These are phyloP conservation scores for Coprinopsis marcescibilis DNA, from an alignment of 768 basidiomycete species.

Conservation along the genomic window DNA sequence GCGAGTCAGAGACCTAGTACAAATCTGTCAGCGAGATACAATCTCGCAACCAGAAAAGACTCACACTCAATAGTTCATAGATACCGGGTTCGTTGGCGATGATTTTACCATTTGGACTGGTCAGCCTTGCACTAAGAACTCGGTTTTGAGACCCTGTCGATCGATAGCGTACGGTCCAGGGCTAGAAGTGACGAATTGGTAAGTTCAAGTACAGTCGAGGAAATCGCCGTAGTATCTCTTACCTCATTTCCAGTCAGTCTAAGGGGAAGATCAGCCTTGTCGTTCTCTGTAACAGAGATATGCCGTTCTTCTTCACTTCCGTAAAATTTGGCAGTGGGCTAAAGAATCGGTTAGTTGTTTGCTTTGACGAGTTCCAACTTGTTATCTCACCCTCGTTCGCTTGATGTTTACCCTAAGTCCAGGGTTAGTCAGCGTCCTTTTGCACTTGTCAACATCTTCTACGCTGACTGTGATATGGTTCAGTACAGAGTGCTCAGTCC, in stretches of 20 bases:
- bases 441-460: conserved; percentile 86
- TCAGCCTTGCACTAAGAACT: conserved; percentile 36
- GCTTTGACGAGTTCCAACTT: neutral
- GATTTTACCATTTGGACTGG: conserved; percentile 66
- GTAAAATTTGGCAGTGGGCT: conserved; percentile 90
- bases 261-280: conserved; percentile 67
- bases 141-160: conserved; percentile 38
- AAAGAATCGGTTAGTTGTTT: conserved; percentile 1
- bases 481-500: neutral
- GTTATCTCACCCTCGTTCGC: conserved; percentile 58
- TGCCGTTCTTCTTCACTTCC: conserved; percentile 52
- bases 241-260: conserved; percentile 90
- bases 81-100: conserved; percentile 67
- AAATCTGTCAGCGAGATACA: conserved; percentile 13
- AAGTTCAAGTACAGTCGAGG: too few species aligned
- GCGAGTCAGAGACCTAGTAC: conserved; percentile 70
- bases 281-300: conserved; percentile 68
- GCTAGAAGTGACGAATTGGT: conserved; percentile 42
- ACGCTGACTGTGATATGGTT: conserved; percentile 56
- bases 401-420: conserved; percentile 82
- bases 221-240: conserved; percentile 26
- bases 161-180: conserved; percentile 82
- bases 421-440: conserved; percentile 65
- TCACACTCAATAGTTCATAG: conserved; percentile 69
- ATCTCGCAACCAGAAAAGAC: neutral